phyloP scores from a whole-genome alignment of 2,329 filamentous ascomycete species.

The Talaromyces sp. region DNA sequence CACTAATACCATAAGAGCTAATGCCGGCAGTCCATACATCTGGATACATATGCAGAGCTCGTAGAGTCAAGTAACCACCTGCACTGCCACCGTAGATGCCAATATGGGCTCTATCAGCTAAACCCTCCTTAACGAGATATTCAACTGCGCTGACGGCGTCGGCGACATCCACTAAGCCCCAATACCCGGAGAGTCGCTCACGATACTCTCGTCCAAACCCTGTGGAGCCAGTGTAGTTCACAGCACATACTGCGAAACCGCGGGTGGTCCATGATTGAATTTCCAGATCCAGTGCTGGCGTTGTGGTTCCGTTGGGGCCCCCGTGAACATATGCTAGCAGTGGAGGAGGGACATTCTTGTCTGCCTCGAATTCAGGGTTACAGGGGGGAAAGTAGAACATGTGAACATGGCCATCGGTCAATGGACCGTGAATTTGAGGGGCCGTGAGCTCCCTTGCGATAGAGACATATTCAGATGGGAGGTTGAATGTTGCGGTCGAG shows the following conservation, averaged over 20 bases:
- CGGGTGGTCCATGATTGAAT: slow-evolving; percentile 59
- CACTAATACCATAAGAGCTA: slow-evolving; percentile 56
- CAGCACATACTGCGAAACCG: slow-evolving; percentile 54
- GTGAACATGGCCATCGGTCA: slow-evolving; percentile 34
- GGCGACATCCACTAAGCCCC: slow-evolving; percentile 56
- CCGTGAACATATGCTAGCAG: slow-evolving; percentile 57
- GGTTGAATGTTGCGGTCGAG: slow-evolving; percentile 20
- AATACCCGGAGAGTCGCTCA: slow-evolving; percentile 52
- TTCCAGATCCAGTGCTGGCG: slow-evolving; percentile 48
- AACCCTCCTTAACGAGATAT: slow-evolving; percentile 43
- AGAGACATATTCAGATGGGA: slow-evolving; percentile 22
- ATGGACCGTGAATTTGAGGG: slow-evolving; percentile 34
- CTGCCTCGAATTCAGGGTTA: slow-evolving; percentile 49
- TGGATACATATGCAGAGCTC: slow-evolving; percentile 52
- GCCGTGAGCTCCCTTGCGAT: slow-evolving; percentile 41
- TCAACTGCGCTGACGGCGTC: slow-evolving; percentile 54
- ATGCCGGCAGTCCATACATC: slow-evolving; percentile 54
- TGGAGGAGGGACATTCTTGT: slow-evolving; percentile 47
- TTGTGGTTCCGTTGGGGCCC: slow-evolving; percentile 52
- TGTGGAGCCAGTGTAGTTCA: slow-evolving; percentile 59
- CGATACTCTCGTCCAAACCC: slow-evolving; percentile 57
- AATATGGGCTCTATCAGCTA: slow-evolving; percentile 43
- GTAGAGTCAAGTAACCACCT: slow-evolving; percentile 58
- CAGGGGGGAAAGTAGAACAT: slow-evolving; percentile 55
- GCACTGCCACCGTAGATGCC: slow-evolving; percentile 57